Percentiles rank a stretch among this genome's conserved stretches.
Conservation (phyloP, 257 asterid genomes). For the Voacanga thouarsii region DNA sequence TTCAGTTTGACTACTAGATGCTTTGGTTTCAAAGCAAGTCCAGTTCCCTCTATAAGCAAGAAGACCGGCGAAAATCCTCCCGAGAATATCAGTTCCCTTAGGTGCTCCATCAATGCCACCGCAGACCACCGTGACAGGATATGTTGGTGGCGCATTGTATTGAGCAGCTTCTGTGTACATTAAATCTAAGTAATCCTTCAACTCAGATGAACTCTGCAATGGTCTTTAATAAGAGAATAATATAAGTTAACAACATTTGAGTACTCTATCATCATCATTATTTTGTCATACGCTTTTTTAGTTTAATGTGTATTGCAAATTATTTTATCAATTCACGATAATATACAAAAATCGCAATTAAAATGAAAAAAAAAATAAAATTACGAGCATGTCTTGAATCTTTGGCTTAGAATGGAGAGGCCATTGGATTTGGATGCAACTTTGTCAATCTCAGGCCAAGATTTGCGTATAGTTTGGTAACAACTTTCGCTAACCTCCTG, state of each 20-base stretch:
- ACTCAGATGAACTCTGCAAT: conserved; percentile 31
- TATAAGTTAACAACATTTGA: neutral
- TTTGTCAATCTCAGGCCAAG: conserved; percentile 69
- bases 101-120: conserved; percentile 52
- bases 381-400: conserved; percentile 72
- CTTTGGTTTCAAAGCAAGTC: conserved; percentile 29
- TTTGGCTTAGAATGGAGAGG: conserved; percentile 42
- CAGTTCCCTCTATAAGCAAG: conserved; percentile 24
- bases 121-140: conserved; percentile 51
- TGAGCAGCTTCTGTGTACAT: conserved; percentile 51
- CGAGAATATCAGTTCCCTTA: conserved; percentile 34
- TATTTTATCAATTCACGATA: neutral
- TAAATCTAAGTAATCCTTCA: conserved; percentile 41
- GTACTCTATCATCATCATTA: neutral
- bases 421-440: conserved; percentile 50
- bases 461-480: conserved; percentile 42
- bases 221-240: conserved; percentile 22
- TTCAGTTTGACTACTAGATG: conserved; percentile 17
- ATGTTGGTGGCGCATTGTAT: conserved; percentile 38
- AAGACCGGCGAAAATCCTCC: conserved; percentile 47
- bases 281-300: neutral
- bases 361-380: neutral
- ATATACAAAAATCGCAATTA: too few relatives aligned
- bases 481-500: conserved; percentile 62
- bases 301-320: neutral